A percentile compares a stretch with the other conserved stretches of the same genome.
Evolutionary conservation across 2,329 filamentous ascomycete genomes (phyloP).

Genomic region (Ambrosiella xylebori): DNA sequence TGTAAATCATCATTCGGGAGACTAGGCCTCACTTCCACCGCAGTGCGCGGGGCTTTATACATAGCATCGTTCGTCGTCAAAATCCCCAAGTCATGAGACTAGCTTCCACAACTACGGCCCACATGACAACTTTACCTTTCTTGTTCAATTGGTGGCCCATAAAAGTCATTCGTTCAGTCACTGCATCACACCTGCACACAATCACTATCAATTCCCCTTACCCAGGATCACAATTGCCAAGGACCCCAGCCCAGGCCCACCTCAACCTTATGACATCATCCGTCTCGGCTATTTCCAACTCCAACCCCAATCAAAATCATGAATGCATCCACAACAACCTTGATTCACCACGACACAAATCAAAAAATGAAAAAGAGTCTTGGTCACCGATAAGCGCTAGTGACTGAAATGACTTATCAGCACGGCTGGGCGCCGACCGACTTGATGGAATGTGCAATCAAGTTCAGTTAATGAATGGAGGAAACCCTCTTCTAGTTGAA

Average conservation of each 20-base stretch:
- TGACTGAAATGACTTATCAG: too few relatives aligned
- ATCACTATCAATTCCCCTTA: neutral
- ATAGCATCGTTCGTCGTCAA: neutral
- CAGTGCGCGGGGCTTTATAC: neutral
- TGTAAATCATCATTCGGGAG: neutral
- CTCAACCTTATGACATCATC: neutral
- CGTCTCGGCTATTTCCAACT: neutral
- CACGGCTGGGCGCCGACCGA: too few relatives aligned
- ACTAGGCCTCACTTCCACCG: neutral
- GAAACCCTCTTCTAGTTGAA: neutral
- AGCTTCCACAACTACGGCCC: neutral
- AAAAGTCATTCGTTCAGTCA: neutral
- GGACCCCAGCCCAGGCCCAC: neutral
- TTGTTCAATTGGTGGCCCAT: neutral
- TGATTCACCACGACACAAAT: too few relatives aligned
- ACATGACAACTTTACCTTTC: neutral
- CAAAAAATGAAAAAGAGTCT: too few relatives aligned
- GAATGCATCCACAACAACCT: neutral
- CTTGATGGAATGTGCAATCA: too few relatives aligned
- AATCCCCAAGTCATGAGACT: neutral
- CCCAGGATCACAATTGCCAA: neutral
- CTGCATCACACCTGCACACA: neutral
- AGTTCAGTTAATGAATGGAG: neutral
- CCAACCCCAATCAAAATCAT: neutral
- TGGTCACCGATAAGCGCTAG: too few relatives aligned